Conservation (phyloP, 208 protist species). For the Wallacemonas rigidus region DNA sequence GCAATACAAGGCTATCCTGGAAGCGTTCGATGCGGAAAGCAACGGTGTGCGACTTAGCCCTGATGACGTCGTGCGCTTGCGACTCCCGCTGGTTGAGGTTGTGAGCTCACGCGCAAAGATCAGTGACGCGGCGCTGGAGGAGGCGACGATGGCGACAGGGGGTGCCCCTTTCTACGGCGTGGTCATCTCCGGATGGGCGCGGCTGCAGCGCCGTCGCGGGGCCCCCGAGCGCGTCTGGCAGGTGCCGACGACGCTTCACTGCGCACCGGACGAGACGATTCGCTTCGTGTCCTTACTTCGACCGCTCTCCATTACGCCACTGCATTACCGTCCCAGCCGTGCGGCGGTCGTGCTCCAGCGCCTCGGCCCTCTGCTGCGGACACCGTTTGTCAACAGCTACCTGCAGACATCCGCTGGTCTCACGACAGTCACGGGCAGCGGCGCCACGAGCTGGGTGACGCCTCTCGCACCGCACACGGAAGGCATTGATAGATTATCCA, state of each 20-base stretch:
- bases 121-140: slow-evolving; percentile 30
- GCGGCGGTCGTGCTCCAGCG: slow-evolving; percentile 48
- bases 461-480: background rate
- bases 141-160: slow-evolving; percentile 19
- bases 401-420: slow-evolving; percentile 2
- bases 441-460: slow-evolving; percentile 13
- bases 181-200: slow-evolving; percentile 77
- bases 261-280: slow-evolving; percentile 68
- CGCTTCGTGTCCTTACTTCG: slow-evolving; percentile 66
- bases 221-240: slow-evolving; percentile 45
- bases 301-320: slow-evolving; percentile 59
- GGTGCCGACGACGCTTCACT: slow-evolving; percentile 72
- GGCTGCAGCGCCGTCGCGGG: slow-evolving; percentile 27
- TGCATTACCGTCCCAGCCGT: slow-evolving; percentile 62
- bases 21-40: background rate
- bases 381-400: slow-evolving; percentile 43
- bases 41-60: background rate
- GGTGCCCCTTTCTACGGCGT: slow-evolving; percentile 67
- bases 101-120: slow-evolving; percentile 47
- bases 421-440: background rate
- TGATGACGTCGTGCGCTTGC: background rate
- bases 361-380: slow-evolving; percentile 56
- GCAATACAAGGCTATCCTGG: slow-evolving; percentile 16
- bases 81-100: slow-evolving; percentile 58
- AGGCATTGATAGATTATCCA: background rate